Evolutionary conservation across 768 basidiomycete genomes (phyloP).

Genomic region (Pilatotrama ljubarskyi): DNA sequence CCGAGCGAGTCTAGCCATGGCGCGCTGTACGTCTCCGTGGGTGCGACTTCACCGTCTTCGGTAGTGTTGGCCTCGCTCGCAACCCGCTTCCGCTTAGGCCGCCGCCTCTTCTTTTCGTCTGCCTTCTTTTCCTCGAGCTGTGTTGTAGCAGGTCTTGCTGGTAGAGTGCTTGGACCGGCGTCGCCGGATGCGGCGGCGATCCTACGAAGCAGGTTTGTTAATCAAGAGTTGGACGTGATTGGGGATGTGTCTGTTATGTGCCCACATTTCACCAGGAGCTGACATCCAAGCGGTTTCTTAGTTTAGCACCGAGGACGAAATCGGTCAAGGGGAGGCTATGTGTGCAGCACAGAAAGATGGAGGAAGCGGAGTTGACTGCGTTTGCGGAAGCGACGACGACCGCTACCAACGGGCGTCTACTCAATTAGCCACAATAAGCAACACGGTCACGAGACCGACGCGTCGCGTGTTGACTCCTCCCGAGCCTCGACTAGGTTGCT

Average conservation of each 20-base stretch:
- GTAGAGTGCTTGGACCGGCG: conserved; percentile 15
- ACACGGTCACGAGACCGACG: conserved; percentile 18
- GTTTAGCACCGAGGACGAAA: too few relatives aligned
- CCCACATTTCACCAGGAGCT: background rate
- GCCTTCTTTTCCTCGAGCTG: background rate
- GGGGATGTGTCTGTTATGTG: too few relatives aligned
- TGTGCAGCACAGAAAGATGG: background rate
- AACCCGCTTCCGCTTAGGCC: conserved; percentile 12
- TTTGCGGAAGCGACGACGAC: background rate
- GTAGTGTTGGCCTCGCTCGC: conserved; percentile 2
- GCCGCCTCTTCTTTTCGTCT: conserved; percentile 5
- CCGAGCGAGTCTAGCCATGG: conserved; percentile 29
- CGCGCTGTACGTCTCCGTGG: conserved; percentile 9
- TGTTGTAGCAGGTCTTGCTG: background rate
- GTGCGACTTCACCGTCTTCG: conserved; percentile 1
- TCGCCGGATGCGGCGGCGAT: background rate
- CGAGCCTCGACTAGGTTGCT: too few relatives aligned
- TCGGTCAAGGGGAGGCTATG: background rate
- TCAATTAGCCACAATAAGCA: background rate
- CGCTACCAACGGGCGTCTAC: too few relatives aligned
- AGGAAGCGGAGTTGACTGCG: background rate
- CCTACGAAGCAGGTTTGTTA: background rate
- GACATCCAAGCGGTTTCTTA: background rate
- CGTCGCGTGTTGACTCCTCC: conserved; percentile 9
- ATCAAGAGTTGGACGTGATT: background rate